Percentiles rank a stretch among this genome's conserved stretches.
These are phyloP conservation scores for Garcia nutans DNA, from an alignment of 345 rosid species.

Conservation along the genomic window DNA sequence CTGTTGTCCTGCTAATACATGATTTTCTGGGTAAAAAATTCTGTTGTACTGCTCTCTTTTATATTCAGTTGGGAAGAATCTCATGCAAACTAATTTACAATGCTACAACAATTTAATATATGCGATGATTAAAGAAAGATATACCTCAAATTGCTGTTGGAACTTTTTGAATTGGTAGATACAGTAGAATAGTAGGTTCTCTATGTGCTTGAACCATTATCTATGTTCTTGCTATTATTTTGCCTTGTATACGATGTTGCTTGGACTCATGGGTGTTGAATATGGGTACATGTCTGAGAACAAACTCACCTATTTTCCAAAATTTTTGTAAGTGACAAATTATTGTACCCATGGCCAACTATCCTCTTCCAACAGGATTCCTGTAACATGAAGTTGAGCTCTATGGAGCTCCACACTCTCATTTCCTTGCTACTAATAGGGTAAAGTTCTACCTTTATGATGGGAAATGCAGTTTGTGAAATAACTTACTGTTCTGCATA, in stretches of 20 bases:
- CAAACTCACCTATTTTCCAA: not conserved
- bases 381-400: not conserved
- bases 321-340: not conserved
- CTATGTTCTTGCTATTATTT: not conserved
- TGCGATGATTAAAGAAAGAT: not conserved
- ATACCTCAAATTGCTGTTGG: not conserved
- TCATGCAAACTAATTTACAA: not conserved
- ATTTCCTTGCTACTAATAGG: not conserved
- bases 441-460: not conserved
- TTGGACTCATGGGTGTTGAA: not conserved
- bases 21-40: not conserved
- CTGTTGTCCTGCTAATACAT: not conserved
- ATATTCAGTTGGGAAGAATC: not conserved
- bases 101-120: too few relatives aligned
- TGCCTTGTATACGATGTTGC: constrained; percentile 1
- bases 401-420: not conserved
- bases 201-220: not conserved
- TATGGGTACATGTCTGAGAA: not conserved
- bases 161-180: not conserved
- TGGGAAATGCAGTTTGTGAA: constrained; percentile 6
- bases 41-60: not conserved
- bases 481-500: not conserved
- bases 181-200: not conserved
- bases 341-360: not conserved
- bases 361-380: not conserved